Evolutionary conservation across 2,329 filamentous ascomycete genomes (phyloP).

Genomic region (Colletotrichum eremochloae): DNA sequence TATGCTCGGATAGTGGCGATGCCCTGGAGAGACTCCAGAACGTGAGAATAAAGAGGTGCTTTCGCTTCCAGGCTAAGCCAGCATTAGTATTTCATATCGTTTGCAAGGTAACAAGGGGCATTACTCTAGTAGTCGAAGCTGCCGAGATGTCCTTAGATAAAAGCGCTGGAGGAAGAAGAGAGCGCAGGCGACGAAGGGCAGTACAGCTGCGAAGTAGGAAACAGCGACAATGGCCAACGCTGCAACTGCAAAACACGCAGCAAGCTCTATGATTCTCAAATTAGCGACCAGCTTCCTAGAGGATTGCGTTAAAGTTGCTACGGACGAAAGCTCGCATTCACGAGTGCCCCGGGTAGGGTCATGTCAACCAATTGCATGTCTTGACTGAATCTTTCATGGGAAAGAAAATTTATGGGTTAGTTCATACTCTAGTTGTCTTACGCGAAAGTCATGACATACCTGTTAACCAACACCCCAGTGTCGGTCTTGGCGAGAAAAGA

Average conservation of each 20-base stretch:
- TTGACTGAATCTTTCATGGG: constrained; percentile 45
- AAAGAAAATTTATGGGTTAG: constrained; percentile 15
- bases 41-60: constrained; percentile 63
- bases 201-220: constrained; percentile 57
- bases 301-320: constrained; percentile 12
- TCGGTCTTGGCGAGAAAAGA: constrained; percentile 53
- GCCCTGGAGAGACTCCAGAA: constrained; percentile 62
- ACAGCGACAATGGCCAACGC: constrained; percentile 59
- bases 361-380: constrained; percentile 46
- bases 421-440: constrained; percentile 18
- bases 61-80: constrained; percentile 58
- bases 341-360: constrained; percentile 36
- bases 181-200: constrained; percentile 57
- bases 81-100: constrained; percentile 64
- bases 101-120: constrained; percentile 53
- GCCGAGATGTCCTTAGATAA: constrained; percentile 68
- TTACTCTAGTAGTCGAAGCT: constrained; percentile 64
- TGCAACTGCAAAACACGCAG: constrained; percentile 58
- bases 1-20: constrained; percentile 64
- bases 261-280: constrained; percentile 17
- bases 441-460: constrained; percentile 32
- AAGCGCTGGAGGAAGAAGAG: constrained; percentile 63
- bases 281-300: constrained; percentile 19
- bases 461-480: constrained; percentile 53
- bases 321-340: constrained; percentile 19